Evolutionary conservation across 2,329 filamentous ascomycete genomes (phyloP).

Genomic region (Stagonosporopsis vannaccii): DNA sequence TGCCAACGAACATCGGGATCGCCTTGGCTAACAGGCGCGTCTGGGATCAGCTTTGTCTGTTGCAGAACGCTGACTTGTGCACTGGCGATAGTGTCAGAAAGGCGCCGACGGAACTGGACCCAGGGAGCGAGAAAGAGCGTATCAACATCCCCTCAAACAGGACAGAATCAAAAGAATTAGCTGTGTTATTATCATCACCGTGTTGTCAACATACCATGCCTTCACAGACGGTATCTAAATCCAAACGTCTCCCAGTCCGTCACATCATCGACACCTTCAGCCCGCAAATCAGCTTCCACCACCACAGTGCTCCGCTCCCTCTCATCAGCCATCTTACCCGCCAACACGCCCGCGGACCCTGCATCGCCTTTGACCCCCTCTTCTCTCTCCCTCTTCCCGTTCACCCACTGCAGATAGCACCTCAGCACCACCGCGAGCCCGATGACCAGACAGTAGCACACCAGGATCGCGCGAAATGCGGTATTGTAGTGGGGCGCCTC

Average conservation of each 20-base stretch:
- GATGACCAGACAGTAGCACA: slow-evolving; percentile 40
- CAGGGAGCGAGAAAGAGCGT: too few relatives aligned
- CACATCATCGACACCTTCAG: slow-evolving; percentile 36
- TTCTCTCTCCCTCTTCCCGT: slow-evolving; percentile 28
- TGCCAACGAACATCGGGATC: too few relatives aligned
- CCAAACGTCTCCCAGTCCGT: slow-evolving; percentile 37
- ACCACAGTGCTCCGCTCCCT: not conserved
- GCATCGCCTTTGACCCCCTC: slow-evolving; percentile 31
- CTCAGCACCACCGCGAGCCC: slow-evolving; percentile 35
- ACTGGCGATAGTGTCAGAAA: too few relatives aligned
- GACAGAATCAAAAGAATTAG: too few relatives aligned
- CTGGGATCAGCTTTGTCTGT: too few relatives aligned
- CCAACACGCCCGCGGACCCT: slow-evolving; percentile 27
- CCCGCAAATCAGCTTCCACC: slow-evolving; percentile 19
- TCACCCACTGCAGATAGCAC: slow-evolving; percentile 29
- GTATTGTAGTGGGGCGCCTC: slow-evolving; percentile 11
- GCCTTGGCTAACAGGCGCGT: too few relatives aligned
- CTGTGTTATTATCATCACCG: too few relatives aligned
- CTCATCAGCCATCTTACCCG: slow-evolving; percentile 22
- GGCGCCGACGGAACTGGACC: too few relatives aligned
- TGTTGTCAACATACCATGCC: too few relatives aligned
- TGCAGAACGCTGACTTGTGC: too few relatives aligned
- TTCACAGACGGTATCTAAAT: slow-evolving; percentile 32
- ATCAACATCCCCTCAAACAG: too few relatives aligned
- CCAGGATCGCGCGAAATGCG: slow-evolving; percentile 9